Conservation (phyloP, 1,284 basidiomycete species). For the Porodaedalea pini region DNA sequence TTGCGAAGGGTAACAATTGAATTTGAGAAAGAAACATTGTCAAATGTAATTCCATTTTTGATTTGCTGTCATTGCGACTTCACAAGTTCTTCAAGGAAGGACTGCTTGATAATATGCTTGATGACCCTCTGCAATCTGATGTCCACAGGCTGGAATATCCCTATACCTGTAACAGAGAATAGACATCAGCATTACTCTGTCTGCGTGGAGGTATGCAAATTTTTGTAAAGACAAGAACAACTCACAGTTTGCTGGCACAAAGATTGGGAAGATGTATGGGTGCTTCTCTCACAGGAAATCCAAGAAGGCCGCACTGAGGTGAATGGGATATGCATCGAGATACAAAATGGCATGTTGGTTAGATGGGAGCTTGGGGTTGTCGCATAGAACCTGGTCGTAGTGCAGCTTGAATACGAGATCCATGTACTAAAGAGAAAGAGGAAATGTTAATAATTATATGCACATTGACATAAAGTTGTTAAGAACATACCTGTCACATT, state of each 20-base stretch:
- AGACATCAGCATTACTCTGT: no score
- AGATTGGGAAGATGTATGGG: slow-evolving; percentile 26
- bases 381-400: slow-evolving; percentile 17
- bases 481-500: slow-evolving; percentile 19
- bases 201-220: background rate
- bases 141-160: slow-evolving; percentile 27
- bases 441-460: slow-evolving; percentile 1
- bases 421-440: background rate
- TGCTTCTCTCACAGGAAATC: slow-evolving; percentile 28
- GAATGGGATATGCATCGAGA: slow-evolving; percentile 39
- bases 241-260: slow-evolving; percentile 25
- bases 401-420: background rate
- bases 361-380: slow-evolving; percentile 23
- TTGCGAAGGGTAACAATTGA: slow-evolving; percentile 18
- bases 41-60: slow-evolving; percentile 13
- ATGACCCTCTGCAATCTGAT: slow-evolving; percentile 28
- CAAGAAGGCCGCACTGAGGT: slow-evolving; percentile 33
- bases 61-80: no score
- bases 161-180: slow-evolving; percentile 20
- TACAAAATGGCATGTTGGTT: slow-evolving; percentile 28
- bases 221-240: slow-evolving; percentile 3
- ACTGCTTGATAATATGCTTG: slow-evolving; percentile 25
- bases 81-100: slow-evolving; percentile 5
- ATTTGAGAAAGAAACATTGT: slow-evolving; percentile 21
- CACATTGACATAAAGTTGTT: slow-evolving; percentile 32